A percentile compares a stretch with the other conserved stretches of the same genome.
Conservation (phyloP, 1,139 yeast genomes). For the Diutina mesorugosa region DNA sequence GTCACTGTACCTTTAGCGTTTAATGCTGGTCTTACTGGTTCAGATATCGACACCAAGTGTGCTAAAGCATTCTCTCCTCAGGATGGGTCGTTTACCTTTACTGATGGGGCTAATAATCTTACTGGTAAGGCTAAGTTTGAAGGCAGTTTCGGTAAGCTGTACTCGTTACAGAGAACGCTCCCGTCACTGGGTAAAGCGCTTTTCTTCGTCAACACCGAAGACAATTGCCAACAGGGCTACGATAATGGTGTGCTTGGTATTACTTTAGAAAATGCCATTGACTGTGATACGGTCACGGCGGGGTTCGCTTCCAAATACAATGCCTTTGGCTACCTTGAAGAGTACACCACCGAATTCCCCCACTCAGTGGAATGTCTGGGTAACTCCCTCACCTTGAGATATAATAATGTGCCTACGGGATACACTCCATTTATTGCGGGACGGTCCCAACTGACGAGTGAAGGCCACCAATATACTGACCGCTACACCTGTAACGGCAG, state of each 20-base stretch:
- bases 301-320: background rate
- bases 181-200: background rate
- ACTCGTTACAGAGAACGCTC: constrained; percentile 2
- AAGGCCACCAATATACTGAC: background rate
- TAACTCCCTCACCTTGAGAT: background rate
- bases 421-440: background rate
- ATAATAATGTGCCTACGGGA: background rate
- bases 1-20: constrained; percentile 16
- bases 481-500: background rate
- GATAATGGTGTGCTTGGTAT: background rate
- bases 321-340: background rate
- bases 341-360: constrained; percentile 2
- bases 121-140: constrained; percentile 5
- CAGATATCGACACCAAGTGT: constrained; percentile 10
- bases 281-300: background rate
- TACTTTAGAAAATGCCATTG: constrained; percentile 1
- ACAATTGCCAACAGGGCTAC: background rate
- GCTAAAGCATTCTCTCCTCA: constrained; percentile 11
- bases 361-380: background rate
- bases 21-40: constrained; percentile 14
- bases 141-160: background rate
- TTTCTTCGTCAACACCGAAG: constrained; percentile 8
- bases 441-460: constrained; percentile 8
- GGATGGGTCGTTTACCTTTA: background rate
- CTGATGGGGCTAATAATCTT: background rate